Percentiles rank a stretch among this genome's conserved stretches.
These are phyloP conservation scores for Aspergillus avenaceus DNA, from an alignment of 495 filamentous ascomycete species.

Conservation along the genomic window DNA sequence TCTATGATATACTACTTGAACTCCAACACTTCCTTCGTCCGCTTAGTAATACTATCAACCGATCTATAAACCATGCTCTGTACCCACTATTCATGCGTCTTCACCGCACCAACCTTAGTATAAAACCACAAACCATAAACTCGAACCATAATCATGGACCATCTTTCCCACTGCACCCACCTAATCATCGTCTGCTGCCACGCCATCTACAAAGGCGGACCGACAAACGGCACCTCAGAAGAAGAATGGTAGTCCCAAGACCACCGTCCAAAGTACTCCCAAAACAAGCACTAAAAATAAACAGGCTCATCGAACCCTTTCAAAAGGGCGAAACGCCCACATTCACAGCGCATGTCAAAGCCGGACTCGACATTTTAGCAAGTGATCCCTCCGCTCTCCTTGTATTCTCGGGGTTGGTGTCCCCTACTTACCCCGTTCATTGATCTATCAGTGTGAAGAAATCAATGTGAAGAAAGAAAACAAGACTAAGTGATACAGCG, in stretches of 20 bases:
- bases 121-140: too few species aligned
- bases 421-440: background rate
- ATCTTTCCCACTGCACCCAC: constrained; percentile 22
- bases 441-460: background rate
- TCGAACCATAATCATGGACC: too few species aligned
- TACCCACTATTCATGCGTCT: too few species aligned
- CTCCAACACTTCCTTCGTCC: background rate
- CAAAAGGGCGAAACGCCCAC: constrained; percentile 69
- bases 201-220: constrained; percentile 68
- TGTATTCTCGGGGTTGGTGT: constrained; percentile 64
- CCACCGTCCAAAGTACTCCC: background rate
- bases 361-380: constrained; percentile 51
- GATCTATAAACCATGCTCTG: too few species aligned
- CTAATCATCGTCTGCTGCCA: constrained; percentile 80
- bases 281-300: background rate
- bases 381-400: constrained; percentile 42
- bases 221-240: constrained; percentile 53
- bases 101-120: too few species aligned
- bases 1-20: background rate
- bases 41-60: too few species aligned
- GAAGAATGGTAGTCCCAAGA: constrained; percentile 56
- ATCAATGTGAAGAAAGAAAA: background rate
- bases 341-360: constrained; percentile 65
- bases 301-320: constrained; percentile 58
- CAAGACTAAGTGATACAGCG: constrained; percentile 37